Percentiles rank a stretch among this genome's conserved stretches.
Evolutionary conservation across 768 basidiomycete genomes (phyloP).

Genomic region (Tricholoma hemisulphureum): DNA sequence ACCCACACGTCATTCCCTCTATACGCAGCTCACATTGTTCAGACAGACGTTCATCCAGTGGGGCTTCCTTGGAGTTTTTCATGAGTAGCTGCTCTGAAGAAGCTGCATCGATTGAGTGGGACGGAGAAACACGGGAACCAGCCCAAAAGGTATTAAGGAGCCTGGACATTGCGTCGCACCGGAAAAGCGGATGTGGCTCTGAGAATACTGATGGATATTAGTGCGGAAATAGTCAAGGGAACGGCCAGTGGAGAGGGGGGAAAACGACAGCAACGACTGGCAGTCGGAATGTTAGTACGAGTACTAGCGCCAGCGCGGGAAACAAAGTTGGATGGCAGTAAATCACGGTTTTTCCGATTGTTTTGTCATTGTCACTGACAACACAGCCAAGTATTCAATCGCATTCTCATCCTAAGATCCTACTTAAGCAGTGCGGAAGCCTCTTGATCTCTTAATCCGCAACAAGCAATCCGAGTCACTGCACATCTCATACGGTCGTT

Average conservation of each 20-base stretch:
- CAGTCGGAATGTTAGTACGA: no score
- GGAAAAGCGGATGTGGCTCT: conserved; percentile 2
- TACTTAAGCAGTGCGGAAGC: no score
- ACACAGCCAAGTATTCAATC: no score
- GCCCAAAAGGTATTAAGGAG: conserved; percentile 18
- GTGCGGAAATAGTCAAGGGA: conserved; percentile 5
- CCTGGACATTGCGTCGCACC: conserved; percentile 10
- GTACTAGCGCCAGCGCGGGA: neutral
- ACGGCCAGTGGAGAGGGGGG: no score
- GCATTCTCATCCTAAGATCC: no score
- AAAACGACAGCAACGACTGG: no score
- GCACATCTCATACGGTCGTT: no score
- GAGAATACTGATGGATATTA: neutral
- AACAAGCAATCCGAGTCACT: no score
- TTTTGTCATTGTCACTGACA: no score
- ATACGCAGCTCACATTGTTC: conserved; percentile 77
- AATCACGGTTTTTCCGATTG: no score
- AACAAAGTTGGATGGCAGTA: no score
- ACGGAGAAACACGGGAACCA: conserved; percentile 13
- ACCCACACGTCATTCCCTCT: conserved; percentile 88
- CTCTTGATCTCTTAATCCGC: no score
- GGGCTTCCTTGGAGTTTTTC: conserved; percentile 18
- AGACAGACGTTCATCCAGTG: conserved; percentile 24
- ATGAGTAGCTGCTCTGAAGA: conserved; percentile 22
- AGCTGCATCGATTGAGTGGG: conserved; percentile 7